Base-by-base conservation (phyloP, 2,329 filamentous ascomycete species). In the Monosporascus sp. region DNA sequence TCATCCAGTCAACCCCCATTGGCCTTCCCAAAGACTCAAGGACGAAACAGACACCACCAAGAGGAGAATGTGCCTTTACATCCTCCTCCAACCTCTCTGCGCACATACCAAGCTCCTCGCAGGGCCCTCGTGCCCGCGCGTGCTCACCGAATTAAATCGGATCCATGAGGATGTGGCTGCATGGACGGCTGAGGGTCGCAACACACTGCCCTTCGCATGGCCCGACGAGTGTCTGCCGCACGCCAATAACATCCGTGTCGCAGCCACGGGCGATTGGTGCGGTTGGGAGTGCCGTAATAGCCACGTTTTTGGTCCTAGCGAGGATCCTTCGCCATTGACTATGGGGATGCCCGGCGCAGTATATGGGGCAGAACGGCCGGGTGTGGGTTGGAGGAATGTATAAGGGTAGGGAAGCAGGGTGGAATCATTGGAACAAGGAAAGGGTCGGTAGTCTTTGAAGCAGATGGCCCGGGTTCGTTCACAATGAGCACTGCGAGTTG, bases 271-370 rank as follows among this genome's bases (percentile, higher is more conserved):
- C n/a, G 49, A 53, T 5, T 64, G 57, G 52, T 66, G 64, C 52
- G 60, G 64, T 2, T 65, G 63, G 63, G 64, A 65, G 52, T 66
- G 64, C 35, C 53, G 56, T 17, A 65, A 65, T 46, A 62, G 53
- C 25, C 20, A 48, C 35, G 22, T 27, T 6, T 24, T 49, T 35
- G 45, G 35, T 35, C 25, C 17, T 18, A 24, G 5, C 7, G 8
- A 25, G 24, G 24, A 24, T 47, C 3, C 41, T 37, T 11, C 20
- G 17, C n/a, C 22, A 41, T 22, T 5, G 39, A 37, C 41, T 47
- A 35, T 63, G 48, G 62, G 62, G 4, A 52, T 56, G 54, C 52
- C 53, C n/a, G 52, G 52, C 37, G 61, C 62, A 2, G 44, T 35
- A 38, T 63, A 60, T 27, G 59, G 58, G 15, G 56, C 53, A 3